Base-by-base conservation (phyloP, 1,139 yeast species). In the Taphrina sp. region DNA sequence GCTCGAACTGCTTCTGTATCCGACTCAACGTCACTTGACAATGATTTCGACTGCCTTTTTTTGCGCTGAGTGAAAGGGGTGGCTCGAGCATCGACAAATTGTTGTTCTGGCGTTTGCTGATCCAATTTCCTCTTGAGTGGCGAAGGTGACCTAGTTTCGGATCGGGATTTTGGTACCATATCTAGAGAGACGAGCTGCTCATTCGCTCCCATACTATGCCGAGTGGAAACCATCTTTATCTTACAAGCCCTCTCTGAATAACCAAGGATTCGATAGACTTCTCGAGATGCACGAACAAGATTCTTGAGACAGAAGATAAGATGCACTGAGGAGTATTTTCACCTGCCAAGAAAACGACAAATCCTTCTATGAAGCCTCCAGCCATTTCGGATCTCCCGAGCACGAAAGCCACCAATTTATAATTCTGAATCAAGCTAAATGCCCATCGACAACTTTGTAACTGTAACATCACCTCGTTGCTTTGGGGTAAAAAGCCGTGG, bases 71-170 rank as follows among this genome's bases (percentile, higher is more conserved):
- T 14, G 12, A 49, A 49, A 8, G 54, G 54, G 17, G 54, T 49
- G 7, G 35, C 54, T 24, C 54, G 17, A 5, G 54, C 54, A 24
- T 49, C 54, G n/a, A 38, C 54, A 16, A 49, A 49, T 5, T 20
- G 19, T 5, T 49, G 46, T 12, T 33, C 34, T 2, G 52, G 41
- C 2, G 41, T 14, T 23, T 33, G 39, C 14, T 12, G 35, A 19
- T 29, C 47, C 17, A 22, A 35, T n/a, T 29, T 20, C 31, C 37
- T 39, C 54, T 49, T 33, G n/a, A 31, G 28, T 34, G 38, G 46
- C 2, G 34, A 42, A 3, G 39, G 37, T 12, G 46, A 33, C 16
- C 39, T 38, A 8, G 35, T 17, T 12, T 10, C 14, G 14, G 28
- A n/a, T 28, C 28, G 23, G 7, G 1, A 2, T 24, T 8, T 10